Evolutionary conservation across 73 alveolate species (phyloP), one percentile per base, ranked within the genome.

Genomic region (Loxodes magnus): DNA sequence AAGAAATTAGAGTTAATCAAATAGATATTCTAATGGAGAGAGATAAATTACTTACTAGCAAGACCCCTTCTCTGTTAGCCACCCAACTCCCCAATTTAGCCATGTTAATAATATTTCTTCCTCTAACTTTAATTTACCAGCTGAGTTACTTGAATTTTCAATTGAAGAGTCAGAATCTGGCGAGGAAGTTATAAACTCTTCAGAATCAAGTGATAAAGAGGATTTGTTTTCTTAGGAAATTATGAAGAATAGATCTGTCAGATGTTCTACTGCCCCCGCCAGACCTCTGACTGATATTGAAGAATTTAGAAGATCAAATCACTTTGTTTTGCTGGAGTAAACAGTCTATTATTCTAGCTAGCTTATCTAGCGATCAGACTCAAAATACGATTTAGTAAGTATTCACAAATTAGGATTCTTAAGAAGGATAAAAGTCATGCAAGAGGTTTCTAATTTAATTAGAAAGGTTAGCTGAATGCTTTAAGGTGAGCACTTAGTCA

Each of bases 261-360:
- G 96, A 31, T 84, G 83, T 5, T 68, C 90, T 4, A 79, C 93
- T 6, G 96, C 96, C 19, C 96, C 96, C 51, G 90, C 96, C 3
- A 51, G 93, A 19, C 96, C 96, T 12, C 38, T 84, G 26, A 79
- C 93, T 9, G 96, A 84, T 39, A 58, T 84, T 10, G 96, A 84
- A 59, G 92, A 84, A 59, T 84, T 46, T 24, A 37, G 59, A 9
- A 14, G 59, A 48, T 64, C 78, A 46, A 36, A 57, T 35, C 92
- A 84, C 41, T 84, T 74, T 50, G 24, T 59, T 17, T 79, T 84
- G 19, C 65, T 84, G 5, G 96, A 84, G 54, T 61, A 79, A 28
- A 82, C 96, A 9, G 75, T 79, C 9, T 75, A 60, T 73, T 43
- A 59, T 35, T 61, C 84, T 4, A 62, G 57, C 28, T 67, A 84